Evolutionary conservation across 495 filamentous ascomycete genomes (phyloP), one percentile per base, ranked within the genome.

Genomic region (Hypoxylon subgilvum): DNA sequence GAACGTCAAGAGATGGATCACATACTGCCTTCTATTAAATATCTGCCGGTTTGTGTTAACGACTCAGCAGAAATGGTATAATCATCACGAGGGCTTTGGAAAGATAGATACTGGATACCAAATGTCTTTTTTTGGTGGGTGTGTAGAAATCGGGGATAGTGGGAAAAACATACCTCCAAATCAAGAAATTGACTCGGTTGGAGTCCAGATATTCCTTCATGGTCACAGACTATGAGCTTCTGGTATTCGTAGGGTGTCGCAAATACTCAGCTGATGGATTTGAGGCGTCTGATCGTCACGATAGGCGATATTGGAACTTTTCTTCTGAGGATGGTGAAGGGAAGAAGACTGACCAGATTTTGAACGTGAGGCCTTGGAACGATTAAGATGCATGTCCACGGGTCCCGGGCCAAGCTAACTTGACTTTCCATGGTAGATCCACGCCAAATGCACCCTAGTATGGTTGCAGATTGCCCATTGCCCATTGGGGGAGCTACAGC

Each of bases 101-200:
- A 18, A 40, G 34, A 3, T 13, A 42, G 35, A 8, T 23, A 51
- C 42, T 16, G 51, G 47, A 38, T 22, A n/a, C n/a, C n/a, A n/a
- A n/a, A n/a, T n/a, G n/a, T n/a, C n/a, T n/a, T n/a, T 12, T 46
- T 53, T 57, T 68, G 55, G 56, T 55, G 57, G 57, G 7, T 16
- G 34, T 38, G 34, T 17, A 18, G 60, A 74, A 69, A 52, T 35
- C 66, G 63, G 52, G 54, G 63, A 47, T 47, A 55, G 52, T 56
- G 52, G n/a, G n/a, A n/a, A 72, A 60, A 65, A 83, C 90, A 74
- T 83, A 97, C 90, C 92, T 92, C 90, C 92, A 96, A 80, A 98
- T 90, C 77, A 98, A 81, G 81, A 93, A 97, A 83, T 97, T 98
- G 79, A 97, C 85, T 77, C 93, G 88, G 80, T 97, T 85, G 57